Evolutionary conservation across 495 filamentous ascomycete species (phyloP), one percentile per base, ranked within the genome.

Genomic region (Xylaria bambusicola): DNA sequence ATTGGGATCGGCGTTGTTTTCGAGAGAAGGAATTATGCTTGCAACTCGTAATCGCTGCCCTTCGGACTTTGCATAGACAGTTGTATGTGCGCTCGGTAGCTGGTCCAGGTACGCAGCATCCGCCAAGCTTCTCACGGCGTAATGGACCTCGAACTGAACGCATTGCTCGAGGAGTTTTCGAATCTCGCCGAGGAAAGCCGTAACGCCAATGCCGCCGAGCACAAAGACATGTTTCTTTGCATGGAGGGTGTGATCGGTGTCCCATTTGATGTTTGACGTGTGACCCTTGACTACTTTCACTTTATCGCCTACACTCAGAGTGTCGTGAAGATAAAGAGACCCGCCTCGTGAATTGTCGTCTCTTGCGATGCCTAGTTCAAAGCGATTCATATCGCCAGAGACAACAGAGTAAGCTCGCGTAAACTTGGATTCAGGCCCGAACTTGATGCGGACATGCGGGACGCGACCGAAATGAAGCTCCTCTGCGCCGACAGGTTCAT

Each of bases 271-370:
- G 13, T 31, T 13, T 2, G 62, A 52, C 24, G 59, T 52, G 18
- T 68, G 63, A 13, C 68, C 68, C 59, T 63, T 68, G 46, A 63
- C 68, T 65, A 75, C 75, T 53, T 68, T 66, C 76, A 88, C 62
- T 67, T 82, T 65, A 66, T 84, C 62, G 67, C 77, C 70, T 40
- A 71, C 31, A 12, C 64, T 31, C 8, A 73, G 15, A 3, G 50
- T 44, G 7, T 76, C 62, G 36, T 76, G 72, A 0, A 77, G 45
- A 50, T 70, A 77, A 9, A 49, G 2, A 0, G 72, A 76, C 12
- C 75, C 75, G 1, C 75, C 75, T 20, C 75, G 69, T 21, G 72
- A 74, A 3, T 66, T 52, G 24, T 69, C 67, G 20, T 72, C 73
- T 38, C 62, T 65, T 8, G 73, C 71, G n/a, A 77, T 68, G 33